phyloP scores from a whole-genome alignment of 176 grass and related monocot species.

The Oryza australiensis region DNA sequence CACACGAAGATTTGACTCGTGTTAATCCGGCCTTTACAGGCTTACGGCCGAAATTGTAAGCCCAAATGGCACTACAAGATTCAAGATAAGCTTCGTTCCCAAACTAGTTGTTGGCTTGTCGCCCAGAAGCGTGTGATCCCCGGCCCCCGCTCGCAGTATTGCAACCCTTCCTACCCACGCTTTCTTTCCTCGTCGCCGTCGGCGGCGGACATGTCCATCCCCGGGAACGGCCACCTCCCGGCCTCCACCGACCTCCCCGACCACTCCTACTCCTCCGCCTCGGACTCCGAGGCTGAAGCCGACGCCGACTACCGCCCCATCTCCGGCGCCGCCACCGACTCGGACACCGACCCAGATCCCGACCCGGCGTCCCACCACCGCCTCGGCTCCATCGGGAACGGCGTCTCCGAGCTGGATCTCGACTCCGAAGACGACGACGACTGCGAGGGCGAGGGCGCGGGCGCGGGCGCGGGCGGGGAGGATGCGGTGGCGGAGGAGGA shows the following conservation, averaged over 20 bases:
- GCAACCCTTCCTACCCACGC: not conserved
- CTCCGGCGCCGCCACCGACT: constrained; percentile 36
- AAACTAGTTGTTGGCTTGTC: not conserved
- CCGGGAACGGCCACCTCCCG: constrained; percentile 49
- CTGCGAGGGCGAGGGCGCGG: not conserved
- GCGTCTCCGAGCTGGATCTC: constrained; percentile 43
- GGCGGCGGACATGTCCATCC: constrained; percentile 49
- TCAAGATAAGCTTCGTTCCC: too few relatives aligned
- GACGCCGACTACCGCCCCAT: constrained; percentile 25
- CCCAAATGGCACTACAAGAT: too few relatives aligned
- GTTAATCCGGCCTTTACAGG: too few relatives aligned
- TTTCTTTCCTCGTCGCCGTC: not conserved
- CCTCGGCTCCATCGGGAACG: constrained; percentile 37
- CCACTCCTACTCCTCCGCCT: constrained; percentile 37
- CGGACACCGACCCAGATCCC: constrained; percentile 25
- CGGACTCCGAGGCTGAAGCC: constrained; percentile 33
- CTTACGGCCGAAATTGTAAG: too few relatives aligned
- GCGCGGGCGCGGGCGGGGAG: not conserved
- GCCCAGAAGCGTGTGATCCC: not conserved
- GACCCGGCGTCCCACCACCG: constrained; percentile 37
- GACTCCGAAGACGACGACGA: not conserved
- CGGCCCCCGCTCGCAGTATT: too few relatives aligned
- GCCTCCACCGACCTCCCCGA: constrained; percentile 19
- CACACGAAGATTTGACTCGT: too few relatives aligned
- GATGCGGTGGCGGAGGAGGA: constrained; percentile 26